Base-by-base conservation (phyloP, 768 basidiomycete species). In the Pisolithus tinctorius region DNA sequence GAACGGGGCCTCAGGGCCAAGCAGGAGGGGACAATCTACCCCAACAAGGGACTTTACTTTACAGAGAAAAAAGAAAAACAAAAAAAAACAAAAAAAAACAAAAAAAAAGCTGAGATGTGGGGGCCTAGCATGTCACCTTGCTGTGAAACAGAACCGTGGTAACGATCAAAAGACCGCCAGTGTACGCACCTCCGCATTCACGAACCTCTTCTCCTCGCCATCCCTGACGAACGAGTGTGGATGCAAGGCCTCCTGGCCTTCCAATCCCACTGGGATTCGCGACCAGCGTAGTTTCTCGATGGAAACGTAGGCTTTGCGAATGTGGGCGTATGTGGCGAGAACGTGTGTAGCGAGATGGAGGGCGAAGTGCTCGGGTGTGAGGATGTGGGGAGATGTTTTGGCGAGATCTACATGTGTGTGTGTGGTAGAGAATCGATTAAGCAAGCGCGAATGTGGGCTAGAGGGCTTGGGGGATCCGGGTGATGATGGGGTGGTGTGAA, bases 381-480 rank as follows among this genome's bases (percentile, higher is more conserved):
- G 80, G 51, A 96, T 79, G 60, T 96, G 78, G 4, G 93, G 91
- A 0, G 93, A 95, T 11, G 82, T 78, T 69, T 97, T 98, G 26
- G 94, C 91, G 17, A 94, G 70, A 58, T 87, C 88, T 89, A 50
- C 17, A 23, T 34, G 17, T 36, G 4, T 34, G 17, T 36, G 4
- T 16, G 25, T 45, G 4, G 4, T 34, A 34, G 34, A 34, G 4
- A 13, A 34, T 34, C 8, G 7, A 10, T 31, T 13, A 4, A 34
- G 34, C 10, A 11, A 30, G 30, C 7, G 30, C 30, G 30, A 31
- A 31, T 10, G 11, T 31, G 30, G 30, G 34, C 14, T 34, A 34
- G 34, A 13, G 34, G 34, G 34, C 34, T 34, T 34, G 34, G 11
- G 34, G 13, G 14, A 20, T 20, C 20, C 3, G 13, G 27, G 3